Conservation (phyloP, 352 stramenopile genomes). For the Pythium dissimile region DNA sequence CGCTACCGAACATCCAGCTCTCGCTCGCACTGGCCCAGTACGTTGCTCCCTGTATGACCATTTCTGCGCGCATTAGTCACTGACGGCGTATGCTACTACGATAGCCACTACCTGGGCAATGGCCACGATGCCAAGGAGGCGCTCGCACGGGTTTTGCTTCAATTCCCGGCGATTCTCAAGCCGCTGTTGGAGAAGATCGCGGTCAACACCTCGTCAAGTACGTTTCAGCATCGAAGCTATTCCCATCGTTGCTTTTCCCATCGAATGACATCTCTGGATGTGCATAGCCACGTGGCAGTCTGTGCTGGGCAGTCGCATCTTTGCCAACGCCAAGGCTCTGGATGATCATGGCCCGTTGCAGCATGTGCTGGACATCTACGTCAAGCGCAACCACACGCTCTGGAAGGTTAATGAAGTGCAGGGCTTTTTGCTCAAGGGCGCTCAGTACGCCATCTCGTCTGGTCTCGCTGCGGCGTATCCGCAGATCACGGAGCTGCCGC, state of each 20-base stretch:
- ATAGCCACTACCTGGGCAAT: constrained; percentile 66
- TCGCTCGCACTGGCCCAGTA: constrained; percentile 75
- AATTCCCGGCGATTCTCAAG: constrained; percentile 69
- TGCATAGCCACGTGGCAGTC: constrained; percentile 62
- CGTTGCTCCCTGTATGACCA: background rate
- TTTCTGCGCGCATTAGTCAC: background rate
- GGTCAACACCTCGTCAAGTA: constrained; percentile 62
- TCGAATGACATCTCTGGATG: background rate
- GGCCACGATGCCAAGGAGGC: constrained; percentile 53
- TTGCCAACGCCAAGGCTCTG: constrained; percentile 67
- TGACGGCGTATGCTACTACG: background rate
- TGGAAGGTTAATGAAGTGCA: constrained; percentile 86
- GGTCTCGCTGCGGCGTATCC: constrained; percentile 42
- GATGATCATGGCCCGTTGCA: constrained; percentile 54
- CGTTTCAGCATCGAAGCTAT: background rate
- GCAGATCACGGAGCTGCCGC: constrained; percentile 57
- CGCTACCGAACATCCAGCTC: constrained; percentile 71
- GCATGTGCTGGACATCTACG: constrained; percentile 81
- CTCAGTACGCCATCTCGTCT: constrained; percentile 61
- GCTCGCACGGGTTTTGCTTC: constrained; percentile 53
- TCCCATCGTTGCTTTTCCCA: background rate
- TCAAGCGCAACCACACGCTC: constrained; percentile 67
- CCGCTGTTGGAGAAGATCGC: constrained; percentile 75
- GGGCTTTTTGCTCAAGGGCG: constrained; percentile 57
- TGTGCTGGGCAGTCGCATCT: constrained; percentile 68